Evolutionary conservation across 2,329 filamentous ascomycete genomes (phyloP).

Genomic region (Clarireedia monteithiana): DNA sequence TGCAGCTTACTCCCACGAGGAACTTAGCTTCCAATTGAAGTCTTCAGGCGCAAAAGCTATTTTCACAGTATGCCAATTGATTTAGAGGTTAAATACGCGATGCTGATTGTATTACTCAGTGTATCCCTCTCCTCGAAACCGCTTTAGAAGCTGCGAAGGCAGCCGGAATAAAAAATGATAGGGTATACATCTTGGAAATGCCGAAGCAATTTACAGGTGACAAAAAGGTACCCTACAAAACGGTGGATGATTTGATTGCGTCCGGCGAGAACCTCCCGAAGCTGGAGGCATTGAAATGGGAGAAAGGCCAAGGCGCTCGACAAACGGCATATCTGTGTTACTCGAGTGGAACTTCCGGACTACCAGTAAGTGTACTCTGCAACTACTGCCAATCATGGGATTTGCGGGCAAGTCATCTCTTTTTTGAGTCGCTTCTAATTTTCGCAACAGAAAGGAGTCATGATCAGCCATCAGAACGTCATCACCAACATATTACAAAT

Average conservation of each 20-base stretch:
- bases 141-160: slow-evolving; percentile 60
- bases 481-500: slow-evolving; percentile 56
- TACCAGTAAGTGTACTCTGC: slow-evolving; percentile 51
- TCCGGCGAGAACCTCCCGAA: slow-evolving; percentile 48
- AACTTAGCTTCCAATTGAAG: slow-evolving; percentile 75
- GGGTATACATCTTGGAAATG: slow-evolving; percentile 66
- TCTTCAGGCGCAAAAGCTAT: slow-evolving; percentile 68
- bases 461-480: slow-evolving; percentile 77
- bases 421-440: background rate
- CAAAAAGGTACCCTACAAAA: slow-evolving; percentile 48
- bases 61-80: slow-evolving; percentile 58
- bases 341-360: slow-evolving; percentile 30
- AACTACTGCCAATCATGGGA: background rate
- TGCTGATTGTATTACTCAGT: slow-evolving; percentile 30
- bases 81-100: background rate
- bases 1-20: slow-evolving; percentile 73
- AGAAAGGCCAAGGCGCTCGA: slow-evolving; percentile 55
- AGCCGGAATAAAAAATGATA: slow-evolving; percentile 61
- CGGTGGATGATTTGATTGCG: slow-evolving; percentile 66
- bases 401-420: background rate
- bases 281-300: slow-evolving; percentile 51
- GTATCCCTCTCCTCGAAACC: slow-evolving; percentile 55
- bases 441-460: slow-evolving; percentile 62
- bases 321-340: slow-evolving; percentile 79
- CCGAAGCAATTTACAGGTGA: slow-evolving; percentile 46